Evolutionary conservation across 148 eudicot species (phyloP).

Genomic region (Dianthus caryophyllus): DNA sequence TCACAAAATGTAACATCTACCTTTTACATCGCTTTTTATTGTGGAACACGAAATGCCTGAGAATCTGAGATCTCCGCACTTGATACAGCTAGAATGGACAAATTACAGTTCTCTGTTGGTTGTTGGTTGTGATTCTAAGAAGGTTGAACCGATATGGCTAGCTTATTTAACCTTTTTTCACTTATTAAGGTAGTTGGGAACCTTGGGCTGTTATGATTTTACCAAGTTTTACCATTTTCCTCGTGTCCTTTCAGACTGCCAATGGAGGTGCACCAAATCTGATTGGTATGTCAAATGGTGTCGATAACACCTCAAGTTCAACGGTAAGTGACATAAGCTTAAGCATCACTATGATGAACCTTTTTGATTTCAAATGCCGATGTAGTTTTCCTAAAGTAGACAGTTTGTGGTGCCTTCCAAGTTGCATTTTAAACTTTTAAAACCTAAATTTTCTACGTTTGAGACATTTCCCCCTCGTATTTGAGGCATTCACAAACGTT

Average conservation of each 20-base stretch:
- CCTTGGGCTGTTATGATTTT: not conserved
- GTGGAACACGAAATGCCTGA: not conserved
- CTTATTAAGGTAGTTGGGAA: not conserved
- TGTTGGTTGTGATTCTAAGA: not conserved
- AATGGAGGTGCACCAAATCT: conserved; percentile 43
- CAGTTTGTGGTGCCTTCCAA: not conserved
- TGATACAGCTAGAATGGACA: not conserved
- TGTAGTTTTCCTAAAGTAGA: not conserved
- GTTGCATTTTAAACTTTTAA: not conserved
- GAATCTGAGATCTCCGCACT: not conserved
- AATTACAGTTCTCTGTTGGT: no score
- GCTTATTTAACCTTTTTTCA: not conserved
- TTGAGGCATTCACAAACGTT: no score
- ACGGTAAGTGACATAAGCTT: conserved; percentile 34
- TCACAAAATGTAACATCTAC: not conserved
- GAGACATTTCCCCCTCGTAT: no score
- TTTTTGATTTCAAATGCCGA: not conserved
- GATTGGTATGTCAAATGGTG: conserved; percentile 39
- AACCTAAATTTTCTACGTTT: not conserved
- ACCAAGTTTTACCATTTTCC: not conserved
- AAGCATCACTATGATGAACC: not conserved
- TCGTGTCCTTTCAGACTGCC: conserved; percentile 33
- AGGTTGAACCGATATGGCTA: not conserved
- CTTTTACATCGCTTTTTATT: not conserved
- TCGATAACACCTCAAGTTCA: conserved; percentile 37